phyloP scores from a whole-genome alignment of 306 rosid species.

The Cicer chorassanicum region DNA sequence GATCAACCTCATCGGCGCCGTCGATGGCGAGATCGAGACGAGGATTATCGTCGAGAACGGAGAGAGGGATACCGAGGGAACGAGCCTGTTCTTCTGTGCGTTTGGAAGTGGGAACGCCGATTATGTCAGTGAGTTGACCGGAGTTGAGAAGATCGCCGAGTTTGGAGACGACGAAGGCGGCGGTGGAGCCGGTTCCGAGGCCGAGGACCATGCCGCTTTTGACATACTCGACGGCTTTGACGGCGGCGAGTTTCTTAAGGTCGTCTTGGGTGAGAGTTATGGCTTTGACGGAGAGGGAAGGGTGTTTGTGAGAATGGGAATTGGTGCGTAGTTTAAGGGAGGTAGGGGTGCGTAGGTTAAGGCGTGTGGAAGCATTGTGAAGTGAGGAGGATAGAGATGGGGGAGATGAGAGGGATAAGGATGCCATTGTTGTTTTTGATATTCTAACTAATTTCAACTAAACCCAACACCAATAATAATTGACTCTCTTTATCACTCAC shows the following conservation, averaged over 20 bases:
- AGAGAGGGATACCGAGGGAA: constrained; percentile 75
- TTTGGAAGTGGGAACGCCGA: constrained; percentile 81
- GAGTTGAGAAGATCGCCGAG: constrained; percentile 68
- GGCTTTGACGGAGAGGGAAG: constrained; percentile 55
- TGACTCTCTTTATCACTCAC: too few species aligned
- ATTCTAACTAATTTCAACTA: too few species aligned
- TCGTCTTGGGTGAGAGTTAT: constrained; percentile 81
- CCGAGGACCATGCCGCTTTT: constrained; percentile 88
- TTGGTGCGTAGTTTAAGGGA: constrained; percentile 54
- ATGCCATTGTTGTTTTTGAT: constrained; percentile 55
- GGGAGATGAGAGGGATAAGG: constrained; percentile 65
- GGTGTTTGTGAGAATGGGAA: constrained; percentile 6
- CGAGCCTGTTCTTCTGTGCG: constrained; percentile 92
- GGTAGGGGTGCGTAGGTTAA: constrained; percentile 56
- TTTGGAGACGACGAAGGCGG: constrained; percentile 85
- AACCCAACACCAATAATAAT: too few species aligned
- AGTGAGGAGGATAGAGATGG: constrained; percentile 58
- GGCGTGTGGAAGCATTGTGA: constrained; percentile 55
- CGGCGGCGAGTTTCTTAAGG: constrained; percentile 84
- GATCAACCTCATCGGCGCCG: constrained; percentile 91
- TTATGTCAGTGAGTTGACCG: constrained; percentile 65
- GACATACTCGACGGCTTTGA: constrained; percentile 80
- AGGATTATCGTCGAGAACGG: constrained; percentile 77
- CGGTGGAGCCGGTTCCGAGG: constrained; percentile 92
- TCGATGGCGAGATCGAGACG: constrained; percentile 78